Evolutionary conservation across 1,284 basidiomycete species (phyloP), one percentile per base, ranked within the genome.

Genomic region (Sporisorium graminicola): DNA sequence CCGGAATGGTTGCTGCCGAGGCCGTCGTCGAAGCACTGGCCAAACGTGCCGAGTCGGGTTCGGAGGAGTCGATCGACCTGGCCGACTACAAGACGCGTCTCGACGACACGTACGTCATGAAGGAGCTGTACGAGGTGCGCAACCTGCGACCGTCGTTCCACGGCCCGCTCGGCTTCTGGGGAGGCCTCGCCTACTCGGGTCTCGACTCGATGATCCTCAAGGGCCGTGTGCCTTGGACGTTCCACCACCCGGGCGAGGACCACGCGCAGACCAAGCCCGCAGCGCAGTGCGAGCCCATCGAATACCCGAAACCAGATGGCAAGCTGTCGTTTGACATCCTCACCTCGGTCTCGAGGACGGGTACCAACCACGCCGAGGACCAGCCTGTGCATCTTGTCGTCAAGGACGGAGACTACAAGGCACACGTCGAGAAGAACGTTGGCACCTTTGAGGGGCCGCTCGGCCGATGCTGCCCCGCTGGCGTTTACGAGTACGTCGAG

Each of bases 291-390:
- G 89, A 90, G 84, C 93, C 93, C 0, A 98, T 98, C 83, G 90
- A 91, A 5, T 99, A 99, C 87, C 96, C 96, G 2, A 87, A 91
- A 14, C 94, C 93, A 50, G 92, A 98, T 85, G 91, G 95, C 10
- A 93, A 95, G 40, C 88, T 99, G 18, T 95, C 94, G 8, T 98
- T 97, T 44, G 96, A 99, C 86, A 89, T 99, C 75, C 89, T 99
- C 82, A 98, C 94, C 0, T 93, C 92, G 33, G 90, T 99, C 37
- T 90, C 93, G 7, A 89, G 98, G 55, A 98, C 96, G 3, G 94
- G 94, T 2, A 99, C 97, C 27, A 98, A 98, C 86, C 97, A 99
- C 85, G 91, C 93, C 18, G 96, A 99, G 86, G 94, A 98, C 86
- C 94, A 98, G 87, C 94, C 93, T 0, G 89, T 94, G 12, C 96